Conservation (phyloP, 768 basidiomycete species). For the Hirschioporus abietinus region DNA sequence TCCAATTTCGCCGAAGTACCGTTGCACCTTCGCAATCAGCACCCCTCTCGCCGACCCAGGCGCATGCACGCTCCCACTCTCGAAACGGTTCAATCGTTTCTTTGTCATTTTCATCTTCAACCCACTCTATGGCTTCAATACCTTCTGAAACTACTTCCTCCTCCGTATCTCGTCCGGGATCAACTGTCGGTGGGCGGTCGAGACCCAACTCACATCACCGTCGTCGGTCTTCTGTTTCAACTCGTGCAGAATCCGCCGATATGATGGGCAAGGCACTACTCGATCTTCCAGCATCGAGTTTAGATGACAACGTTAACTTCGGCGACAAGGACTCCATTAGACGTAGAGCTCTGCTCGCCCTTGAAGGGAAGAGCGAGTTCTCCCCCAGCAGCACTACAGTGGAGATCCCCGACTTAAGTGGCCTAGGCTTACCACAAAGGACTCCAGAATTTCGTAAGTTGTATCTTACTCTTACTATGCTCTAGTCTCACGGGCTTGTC, state of each 20-base stretch:
- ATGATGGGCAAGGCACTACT: slow-evolving; percentile 80
- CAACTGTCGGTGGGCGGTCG: slow-evolving; percentile 14
- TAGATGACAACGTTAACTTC: slow-evolving; percentile 63
- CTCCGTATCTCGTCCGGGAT: slow-evolving; percentile 13
- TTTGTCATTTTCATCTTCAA: slow-evolving; percentile 35
- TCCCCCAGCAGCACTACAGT: slow-evolving; percentile 58
- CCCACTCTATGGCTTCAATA: slow-evolving; percentile 32
- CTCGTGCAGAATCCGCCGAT: slow-evolving; percentile 84
- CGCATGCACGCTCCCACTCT: slow-evolving; percentile 66
- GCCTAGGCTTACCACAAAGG: slow-evolving; percentile 49
- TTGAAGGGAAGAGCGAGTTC: slow-evolving; percentile 78
- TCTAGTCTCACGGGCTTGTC: slow-evolving; percentile 6
- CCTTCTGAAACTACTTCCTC: slow-evolving; percentile 29
- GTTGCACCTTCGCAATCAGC: slow-evolving; percentile 30
- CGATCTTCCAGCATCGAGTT: slow-evolving; percentile 52
- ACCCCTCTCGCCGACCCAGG: slow-evolving; percentile 31
- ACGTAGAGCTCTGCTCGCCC: slow-evolving; percentile 75
- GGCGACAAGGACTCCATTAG: slow-evolving; percentile 77
- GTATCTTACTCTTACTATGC: slow-evolving; percentile 13
- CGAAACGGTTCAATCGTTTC: slow-evolving; percentile 57
- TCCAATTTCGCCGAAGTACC: slow-evolving; percentile 51
- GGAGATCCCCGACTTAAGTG: slow-evolving; percentile 75
- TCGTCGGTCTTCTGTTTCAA: slow-evolving; percentile 84
- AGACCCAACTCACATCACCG: slow-evolving; percentile 80
- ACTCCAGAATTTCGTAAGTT: slow-evolving; percentile 65